Evolutionary conservation across 495 filamentous ascomycete genomes (phyloP).

Genomic region (Pyrenopolyporus hunteri): DNA sequence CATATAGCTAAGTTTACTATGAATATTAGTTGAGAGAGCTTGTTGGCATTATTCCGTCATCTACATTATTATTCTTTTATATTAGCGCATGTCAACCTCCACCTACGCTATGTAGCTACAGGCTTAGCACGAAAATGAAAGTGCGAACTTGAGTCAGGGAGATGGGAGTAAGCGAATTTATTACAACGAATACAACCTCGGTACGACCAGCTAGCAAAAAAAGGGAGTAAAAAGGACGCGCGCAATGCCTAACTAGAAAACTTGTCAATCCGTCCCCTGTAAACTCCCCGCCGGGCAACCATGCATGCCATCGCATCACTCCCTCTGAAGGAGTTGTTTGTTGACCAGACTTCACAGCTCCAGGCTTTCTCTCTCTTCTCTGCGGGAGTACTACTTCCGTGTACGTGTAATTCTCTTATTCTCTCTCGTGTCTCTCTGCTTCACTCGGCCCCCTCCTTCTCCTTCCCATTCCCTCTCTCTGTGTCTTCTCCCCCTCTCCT

Average conservation of each 20-base stretch:
- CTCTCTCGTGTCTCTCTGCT: neutral
- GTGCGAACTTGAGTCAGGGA: too few species aligned
- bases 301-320: conserved; percentile 23
- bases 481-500: neutral
- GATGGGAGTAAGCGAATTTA: conserved; percentile 12
- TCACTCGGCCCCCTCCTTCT: neutral
- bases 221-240: too few species aligned
- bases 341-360: conserved; percentile 26
- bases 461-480: neutral
- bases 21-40: neutral
- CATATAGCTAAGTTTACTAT: neutral
- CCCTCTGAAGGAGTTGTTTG: neutral
- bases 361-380: conserved; percentile 16
- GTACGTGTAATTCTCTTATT: neutral
- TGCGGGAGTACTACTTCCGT: too few species aligned
- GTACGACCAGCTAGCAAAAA: conserved; percentile 15
- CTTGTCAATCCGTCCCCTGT: neutral
- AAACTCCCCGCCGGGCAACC: conserved; percentile 1
- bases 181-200: conserved; percentile 16
- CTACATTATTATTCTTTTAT: too few species aligned
- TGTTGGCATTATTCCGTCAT: too few species aligned
- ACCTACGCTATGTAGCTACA: too few species aligned
- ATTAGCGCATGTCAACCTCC: too few species aligned
- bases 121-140: too few species aligned
- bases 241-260: conserved; percentile 13